Evolutionary conservation across 2,329 filamentous ascomycete genomes (phyloP), one percentile per base, ranked within the genome.

Genomic region (Botrytis byssoidea): DNA sequence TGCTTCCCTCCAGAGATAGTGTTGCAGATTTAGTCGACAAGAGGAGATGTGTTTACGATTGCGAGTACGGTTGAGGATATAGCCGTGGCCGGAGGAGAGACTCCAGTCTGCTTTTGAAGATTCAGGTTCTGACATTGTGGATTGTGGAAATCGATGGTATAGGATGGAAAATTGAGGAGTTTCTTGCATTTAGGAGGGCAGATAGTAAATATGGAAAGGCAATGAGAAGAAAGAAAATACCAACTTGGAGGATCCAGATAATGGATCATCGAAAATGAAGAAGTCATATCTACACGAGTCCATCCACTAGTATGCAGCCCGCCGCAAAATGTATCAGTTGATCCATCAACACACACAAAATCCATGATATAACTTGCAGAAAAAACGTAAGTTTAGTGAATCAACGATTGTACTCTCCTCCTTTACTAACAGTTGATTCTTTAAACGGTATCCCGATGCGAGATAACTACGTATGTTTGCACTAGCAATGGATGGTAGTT

Each of bases 1-100:
- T 1, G 61, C 32, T 44, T 72, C 71, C 14, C 60, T 72, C 71
- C 71, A 72, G 22, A 68, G 61, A 44, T 67, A 60, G 22, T 71
- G 22, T 18, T 71, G 69, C 7, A 71, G 60, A 32, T 71, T 64
- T 12, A 59, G 65, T 9, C 67, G 69, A 61, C 59, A 71, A 44
- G 69, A 44, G 1, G 69, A 32, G 42, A 71, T 63, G 29, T 71
- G 57, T 1, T 14, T 63, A 40, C 37, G 42, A 29, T 51, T 55
- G 22, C 63, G 69, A 25, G 29, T 42, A 22, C 37, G 32, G 4
- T 63, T 22, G 4, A 71, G 37, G 0, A 71, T 59, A 25, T 71
- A 71, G 57, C 69, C 69, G 1, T 71, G 42, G 1, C 59, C 69
- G 7, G 61, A 44, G 8, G 69, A 25, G 7, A 71, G 37, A 55